These are phyloP conservation scores for Xylariaceae sp. DNA, from an alignment of 2,329 filamentous ascomycete genomes.

Conservation along the genomic window DNA sequence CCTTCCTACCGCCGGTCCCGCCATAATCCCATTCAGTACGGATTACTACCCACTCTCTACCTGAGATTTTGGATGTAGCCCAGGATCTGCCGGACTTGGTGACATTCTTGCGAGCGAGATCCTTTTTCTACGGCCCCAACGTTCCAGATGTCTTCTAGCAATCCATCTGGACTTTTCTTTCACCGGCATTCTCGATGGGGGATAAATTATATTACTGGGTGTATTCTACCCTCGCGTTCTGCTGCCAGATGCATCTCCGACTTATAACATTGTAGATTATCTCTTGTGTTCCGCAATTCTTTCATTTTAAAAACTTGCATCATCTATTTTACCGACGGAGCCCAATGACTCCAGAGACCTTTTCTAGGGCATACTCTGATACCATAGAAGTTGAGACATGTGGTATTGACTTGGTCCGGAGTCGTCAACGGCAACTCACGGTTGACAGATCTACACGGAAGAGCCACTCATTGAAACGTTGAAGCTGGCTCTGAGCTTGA, in stretches of 20 bases:
- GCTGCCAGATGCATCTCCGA: not conserved
- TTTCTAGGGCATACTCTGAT: not conserved
- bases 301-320: slow-evolving; percentile 7
- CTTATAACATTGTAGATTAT: not conserved
- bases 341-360: not conserved
- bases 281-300: not conserved
- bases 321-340: not conserved
- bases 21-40: not conserved
- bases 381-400: slow-evolving; percentile 1
- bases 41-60: not conserved
- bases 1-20: slow-evolving; percentile 12
- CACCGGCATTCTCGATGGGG: not conserved
- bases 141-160: not conserved
- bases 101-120: not conserved
- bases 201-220: not conserved
- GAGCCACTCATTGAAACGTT: not conserved
- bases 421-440: not conserved
- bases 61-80: not conserved
- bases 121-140: not conserved
- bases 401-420: not conserved
- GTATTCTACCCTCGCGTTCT: not conserved
- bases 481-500: not conserved
- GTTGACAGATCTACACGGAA: not conserved
- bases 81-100: not conserved
- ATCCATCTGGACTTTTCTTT: not conserved